These are phyloP conservation scores for Hymenoscyphus scutula DNA, from an alignment of 2,329 filamentous ascomycete genomes.

Conservation along the genomic window DNA sequence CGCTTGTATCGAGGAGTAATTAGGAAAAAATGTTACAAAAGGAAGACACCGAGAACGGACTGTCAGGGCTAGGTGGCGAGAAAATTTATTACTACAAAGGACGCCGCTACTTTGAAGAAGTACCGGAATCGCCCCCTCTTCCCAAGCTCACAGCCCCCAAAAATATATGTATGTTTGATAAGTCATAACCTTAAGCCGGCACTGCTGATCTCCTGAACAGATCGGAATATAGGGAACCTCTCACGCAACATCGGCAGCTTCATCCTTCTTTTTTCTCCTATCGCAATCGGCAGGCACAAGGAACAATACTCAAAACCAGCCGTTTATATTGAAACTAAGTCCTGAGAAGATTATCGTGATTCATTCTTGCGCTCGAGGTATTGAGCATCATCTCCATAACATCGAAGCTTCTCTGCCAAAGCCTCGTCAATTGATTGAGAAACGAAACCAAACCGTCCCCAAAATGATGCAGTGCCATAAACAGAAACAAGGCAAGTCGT, in stretches of 20 bases:
- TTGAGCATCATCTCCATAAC: not conserved
- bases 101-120: too few species aligned
- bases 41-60: too few species aligned
- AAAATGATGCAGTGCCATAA: not conserved
- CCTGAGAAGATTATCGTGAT: not conserved
- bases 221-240: conserved; percentile 23
- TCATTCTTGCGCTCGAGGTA: not conserved
- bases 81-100: too few species aligned
- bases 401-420: conserved; percentile 1
- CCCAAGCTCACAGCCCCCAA: too few species aligned
- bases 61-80: too few species aligned
- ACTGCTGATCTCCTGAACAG: conserved; percentile 15
- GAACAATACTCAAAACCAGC: too few species aligned
- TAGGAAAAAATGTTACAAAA: too few species aligned
- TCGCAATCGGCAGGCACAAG: conserved; percentile 37
- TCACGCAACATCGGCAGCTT: conserved; percentile 18
- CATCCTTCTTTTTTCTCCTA: conserved; percentile 40
- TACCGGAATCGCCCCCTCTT: too few species aligned
- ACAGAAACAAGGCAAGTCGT: conserved; percentile 1
- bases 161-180: conserved; percentile 35
- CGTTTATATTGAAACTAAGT: too few species aligned
- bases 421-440: not conserved
- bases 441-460: not conserved
- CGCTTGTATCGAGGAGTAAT: too few species aligned
- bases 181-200: conserved; percentile 35